Evolutionary conservation across 2,329 filamentous ascomycete genomes (phyloP).

Genomic region (Aspergillus fructus): DNA sequence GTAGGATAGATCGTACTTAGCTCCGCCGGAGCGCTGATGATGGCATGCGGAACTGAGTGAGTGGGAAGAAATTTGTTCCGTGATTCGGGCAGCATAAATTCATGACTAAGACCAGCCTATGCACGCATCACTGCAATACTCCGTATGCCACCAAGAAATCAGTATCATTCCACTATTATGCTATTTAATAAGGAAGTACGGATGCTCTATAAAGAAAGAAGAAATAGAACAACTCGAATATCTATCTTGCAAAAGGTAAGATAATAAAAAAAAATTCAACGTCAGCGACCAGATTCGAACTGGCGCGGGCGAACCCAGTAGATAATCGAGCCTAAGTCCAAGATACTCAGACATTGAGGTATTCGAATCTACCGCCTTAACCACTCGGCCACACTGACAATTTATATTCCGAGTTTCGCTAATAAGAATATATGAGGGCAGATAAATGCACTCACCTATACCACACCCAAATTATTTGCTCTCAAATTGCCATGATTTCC

Average conservation of each 20-base stretch:
- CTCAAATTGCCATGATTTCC: no score
- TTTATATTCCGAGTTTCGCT: not conserved
- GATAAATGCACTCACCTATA: not conserved
- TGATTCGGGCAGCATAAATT: not conserved
- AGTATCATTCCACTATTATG: no score
- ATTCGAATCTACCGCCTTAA: constrained; percentile 7
- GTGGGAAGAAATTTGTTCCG: not conserved
- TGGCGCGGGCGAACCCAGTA: constrained; percentile 6
- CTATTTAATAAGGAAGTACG: no score
- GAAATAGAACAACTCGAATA: not conserved
- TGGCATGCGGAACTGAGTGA: not conserved
- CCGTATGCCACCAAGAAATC: no score
- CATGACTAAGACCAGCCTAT: not conserved
- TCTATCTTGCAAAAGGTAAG: not conserved
- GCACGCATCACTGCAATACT: not conserved
- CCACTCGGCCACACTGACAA: constrained; percentile 5
- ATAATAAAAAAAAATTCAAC: not conserved
- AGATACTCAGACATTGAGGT: not conserved
- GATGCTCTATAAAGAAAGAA: not conserved
- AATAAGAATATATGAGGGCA: not conserved
- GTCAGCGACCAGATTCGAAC: constrained; percentile 6
- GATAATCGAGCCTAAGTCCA: not conserved
- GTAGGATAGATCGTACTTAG: not conserved
- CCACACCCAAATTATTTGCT: not conserved
- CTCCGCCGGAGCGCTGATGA: not conserved